Evolutionary conservation across 129 eudicot species (phyloP), one percentile per base, ranked within the genome.

Genomic region (Calendula officinalis): DNA sequence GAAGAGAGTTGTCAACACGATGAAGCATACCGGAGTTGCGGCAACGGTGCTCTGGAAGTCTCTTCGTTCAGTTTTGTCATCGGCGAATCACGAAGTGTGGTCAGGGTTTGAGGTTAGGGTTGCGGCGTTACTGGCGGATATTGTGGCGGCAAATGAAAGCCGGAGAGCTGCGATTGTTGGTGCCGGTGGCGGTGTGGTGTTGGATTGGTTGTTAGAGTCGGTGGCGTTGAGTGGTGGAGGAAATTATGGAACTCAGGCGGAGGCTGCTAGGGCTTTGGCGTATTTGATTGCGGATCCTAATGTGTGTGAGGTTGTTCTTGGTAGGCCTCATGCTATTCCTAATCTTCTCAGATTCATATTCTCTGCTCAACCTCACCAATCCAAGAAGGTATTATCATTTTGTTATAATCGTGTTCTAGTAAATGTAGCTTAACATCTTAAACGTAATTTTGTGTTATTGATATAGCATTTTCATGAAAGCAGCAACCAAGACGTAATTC

Each of bases 21-120:
- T 87, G 86, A 87, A 75, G 57, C 85, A 82, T 58, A 91, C 95
- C 6, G 94, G 87, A 11, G 81, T 73, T 2, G 95, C 95, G 5
- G 95, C 97, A 1, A 63, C 97, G 60, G 95, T 91, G 17, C 60
- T 91, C 1, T 91, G 94, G 97, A 78, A 91, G 68, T 91, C 97
- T 15, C 74, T 91, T 67, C 45, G 77, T 49, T 91, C 97, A 38
- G 86, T 91, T n/a, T 61, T 91, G 69, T 77, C 94, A 2, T 90
- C 97, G 52, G 92, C 95, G n/a, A 90, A 86, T 16, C 79, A 86
- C 32, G 92, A 81, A 69, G 97, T 91, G 14, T 7, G 97, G 85
- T 78, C 80, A 5, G 97, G 95, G 67, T 91, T 91, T 38, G 95
- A 91, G 74, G 81, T 84, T 30, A 72, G 95, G 72, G 97, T 91